Evolutionary conservation across 768 basidiomycete species (phyloP).

Genomic region (Crucibulum laeve): DNA sequence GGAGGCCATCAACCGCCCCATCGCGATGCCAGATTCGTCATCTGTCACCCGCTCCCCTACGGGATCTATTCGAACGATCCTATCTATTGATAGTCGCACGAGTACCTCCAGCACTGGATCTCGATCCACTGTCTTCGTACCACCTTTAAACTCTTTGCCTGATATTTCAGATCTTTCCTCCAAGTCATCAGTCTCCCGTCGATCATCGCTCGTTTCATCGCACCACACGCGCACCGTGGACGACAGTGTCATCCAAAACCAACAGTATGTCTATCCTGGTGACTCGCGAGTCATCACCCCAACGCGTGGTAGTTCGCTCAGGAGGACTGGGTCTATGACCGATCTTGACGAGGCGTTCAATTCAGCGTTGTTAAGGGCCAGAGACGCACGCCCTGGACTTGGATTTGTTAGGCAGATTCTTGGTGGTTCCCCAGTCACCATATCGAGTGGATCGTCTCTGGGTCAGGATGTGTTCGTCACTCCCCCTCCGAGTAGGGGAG

Average conservation of each 20-base stretch:
- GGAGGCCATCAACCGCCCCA: conserved; percentile 71
- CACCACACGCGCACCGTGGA: conserved; percentile 68
- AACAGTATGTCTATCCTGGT: conserved; percentile 66
- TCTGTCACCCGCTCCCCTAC: conserved; percentile 48
- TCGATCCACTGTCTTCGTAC: conserved; percentile 73
- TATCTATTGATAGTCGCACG: conserved; percentile 43
- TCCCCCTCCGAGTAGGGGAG: conserved; percentile 34
- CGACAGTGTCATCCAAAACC: conserved; percentile 63
- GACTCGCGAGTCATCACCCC: conserved; percentile 72
- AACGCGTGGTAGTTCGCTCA: conserved; percentile 36
- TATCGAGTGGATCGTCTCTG: conserved; percentile 61
- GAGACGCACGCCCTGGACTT: conserved; percentile 31
- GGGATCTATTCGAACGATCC: conserved; percentile 65
- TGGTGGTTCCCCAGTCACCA: conserved; percentile 64
- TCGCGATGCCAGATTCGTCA: conserved; percentile 39
- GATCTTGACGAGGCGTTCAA: conserved; percentile 63
- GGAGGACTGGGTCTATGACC: conserved; percentile 71
- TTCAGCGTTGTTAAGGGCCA: conserved; percentile 42
- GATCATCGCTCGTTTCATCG: conserved; percentile 47
- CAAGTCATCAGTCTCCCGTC: conserved; percentile 27
- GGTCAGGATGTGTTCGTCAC: conserved; percentile 36
- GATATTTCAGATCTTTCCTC: conserved; percentile 61
- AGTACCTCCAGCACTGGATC: conserved; percentile 51
- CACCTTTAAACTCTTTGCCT: conserved; percentile 65
- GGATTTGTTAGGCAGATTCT: conserved; percentile 31